Evolutionary conservation across 2,329 filamentous ascomycete genomes (phyloP).

Genomic region (Amesomyces nigricolor): DNA sequence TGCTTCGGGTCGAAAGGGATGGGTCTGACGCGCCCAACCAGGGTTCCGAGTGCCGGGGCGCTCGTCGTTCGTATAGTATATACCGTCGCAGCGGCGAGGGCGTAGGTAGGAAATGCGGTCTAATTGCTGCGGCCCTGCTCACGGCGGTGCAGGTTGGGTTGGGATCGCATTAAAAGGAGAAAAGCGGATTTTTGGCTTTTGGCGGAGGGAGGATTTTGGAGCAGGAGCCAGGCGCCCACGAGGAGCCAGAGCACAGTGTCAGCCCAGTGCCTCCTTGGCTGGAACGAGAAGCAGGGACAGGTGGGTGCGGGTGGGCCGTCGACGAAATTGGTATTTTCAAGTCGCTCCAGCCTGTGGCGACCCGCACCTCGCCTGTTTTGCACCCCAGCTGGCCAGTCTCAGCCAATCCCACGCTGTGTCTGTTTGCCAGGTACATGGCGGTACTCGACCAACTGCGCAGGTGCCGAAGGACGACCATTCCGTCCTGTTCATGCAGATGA

Average conservation of each 20-base stretch:
- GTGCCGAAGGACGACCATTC: too few species aligned
- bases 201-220: conserved; percentile 21
- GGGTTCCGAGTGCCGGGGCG: neutral
- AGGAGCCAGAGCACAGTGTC: conserved; percentile 15
- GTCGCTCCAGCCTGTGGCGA: conserved; percentile 13
- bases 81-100: conserved; percentile 7
- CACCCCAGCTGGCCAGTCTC: neutral
- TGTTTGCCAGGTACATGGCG: conserved; percentile 16
- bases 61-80: conserved; percentile 3
- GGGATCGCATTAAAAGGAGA: conserved; percentile 19
- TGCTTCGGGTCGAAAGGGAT: neutral
- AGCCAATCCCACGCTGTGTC: neutral
- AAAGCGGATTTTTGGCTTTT: conserved; percentile 27
- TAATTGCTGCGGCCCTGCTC: neutral
- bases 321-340: conserved; percentile 9
- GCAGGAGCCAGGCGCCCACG: too few species aligned
- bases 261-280: conserved; percentile 15
- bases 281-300: conserved; percentile 1
- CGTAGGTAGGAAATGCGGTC: conserved; percentile 2
- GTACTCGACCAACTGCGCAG: neutral
- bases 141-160: conserved; percentile 6
- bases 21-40: conserved; percentile 14
- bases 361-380: neutral
- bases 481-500: conserved; percentile 4
- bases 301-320: neutral